These are phyloP conservation scores for Dryadomyces quercivorus DNA, from an alignment of 2,329 filamentous ascomycete species.

Conservation along the genomic window DNA sequence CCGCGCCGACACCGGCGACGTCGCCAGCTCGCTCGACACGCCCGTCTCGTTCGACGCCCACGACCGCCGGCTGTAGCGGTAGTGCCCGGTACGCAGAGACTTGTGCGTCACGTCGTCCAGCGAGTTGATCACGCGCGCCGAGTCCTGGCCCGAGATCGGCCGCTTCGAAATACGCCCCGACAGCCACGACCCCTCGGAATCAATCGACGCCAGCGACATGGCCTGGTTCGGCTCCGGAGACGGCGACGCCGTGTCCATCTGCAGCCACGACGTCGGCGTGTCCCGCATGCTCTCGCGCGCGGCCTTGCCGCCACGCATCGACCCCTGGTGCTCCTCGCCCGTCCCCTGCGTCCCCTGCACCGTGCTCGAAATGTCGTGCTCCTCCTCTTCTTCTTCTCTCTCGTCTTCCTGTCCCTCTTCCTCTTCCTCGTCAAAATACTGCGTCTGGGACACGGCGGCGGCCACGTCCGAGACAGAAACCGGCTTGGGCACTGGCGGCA, in stretches of 20 bases:
- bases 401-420: conserved; percentile 11
- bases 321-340: conserved; percentile 8
- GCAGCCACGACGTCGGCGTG: conserved; percentile 30
- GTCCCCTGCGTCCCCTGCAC: conserved; percentile 12
- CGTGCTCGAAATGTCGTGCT: conserved; percentile 2
- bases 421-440: background rate
- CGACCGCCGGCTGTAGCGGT: conserved; percentile 26
- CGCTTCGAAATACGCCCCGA: conserved; percentile 48
- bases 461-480: too few relatives aligned
- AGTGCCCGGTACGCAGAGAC: conserved; percentile 27
- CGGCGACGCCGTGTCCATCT: conserved; percentile 24
- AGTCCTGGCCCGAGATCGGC: conserved; percentile 21
- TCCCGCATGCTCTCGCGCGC: conserved; percentile 24
- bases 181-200: conserved; percentile 93
- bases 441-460: conserved; percentile 10
- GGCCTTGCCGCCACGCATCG: background rate
- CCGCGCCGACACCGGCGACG: background rate
- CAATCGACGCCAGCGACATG: conserved; percentile 83
- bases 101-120: conserved; percentile 40
- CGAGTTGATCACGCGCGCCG: conserved; percentile 26
- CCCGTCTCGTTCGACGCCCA: conserved; percentile 35
- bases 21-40: conserved; percentile 24
- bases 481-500: conserved; percentile 14
- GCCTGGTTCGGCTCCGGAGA: conserved; percentile 57
- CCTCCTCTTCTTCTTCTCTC: background rate